Conservation (phyloP, 441 rosid species). For the Syzygium malaccense region DNA sequence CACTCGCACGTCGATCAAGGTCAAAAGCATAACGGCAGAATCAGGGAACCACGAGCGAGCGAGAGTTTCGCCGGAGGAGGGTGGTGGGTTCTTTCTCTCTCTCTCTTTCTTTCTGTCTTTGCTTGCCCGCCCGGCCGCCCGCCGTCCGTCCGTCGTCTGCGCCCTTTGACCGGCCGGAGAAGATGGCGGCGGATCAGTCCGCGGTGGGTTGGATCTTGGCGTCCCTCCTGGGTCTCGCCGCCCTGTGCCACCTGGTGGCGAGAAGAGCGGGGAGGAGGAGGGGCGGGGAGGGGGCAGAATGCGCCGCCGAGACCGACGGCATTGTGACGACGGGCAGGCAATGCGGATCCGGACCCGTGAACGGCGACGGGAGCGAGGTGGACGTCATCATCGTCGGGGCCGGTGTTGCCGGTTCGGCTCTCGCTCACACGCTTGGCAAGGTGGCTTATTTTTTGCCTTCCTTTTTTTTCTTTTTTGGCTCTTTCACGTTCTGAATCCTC, state of each 20-base stretch:
- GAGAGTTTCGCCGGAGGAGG: not conserved
- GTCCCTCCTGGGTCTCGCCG: not conserved
- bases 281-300: not conserved
- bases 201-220: not conserved
- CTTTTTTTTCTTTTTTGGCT: not conserved
- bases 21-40: not conserved
- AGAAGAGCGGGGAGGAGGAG: not conserved
- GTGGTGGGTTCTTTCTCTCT: not conserved
- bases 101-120: not conserved
- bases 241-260: not conserved
- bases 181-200: not conserved
- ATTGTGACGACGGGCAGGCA: not conserved
- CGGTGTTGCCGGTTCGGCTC: slow-evolving; percentile 7
- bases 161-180: not conserved
- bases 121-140: not conserved
- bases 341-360: not conserved
- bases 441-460: not conserved
- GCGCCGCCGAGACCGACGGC: not conserved
- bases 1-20: not conserved
- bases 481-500: not conserved
- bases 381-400: slow-evolving; percentile 4
- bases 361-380: not conserved
- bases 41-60: not conserved
- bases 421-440: slow-evolving; percentile 5
- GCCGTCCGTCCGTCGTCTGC: not conserved